Evolutionary conservation across 129 eudicot species (phyloP).

Genomic region (Deinandra increscens): DNA sequence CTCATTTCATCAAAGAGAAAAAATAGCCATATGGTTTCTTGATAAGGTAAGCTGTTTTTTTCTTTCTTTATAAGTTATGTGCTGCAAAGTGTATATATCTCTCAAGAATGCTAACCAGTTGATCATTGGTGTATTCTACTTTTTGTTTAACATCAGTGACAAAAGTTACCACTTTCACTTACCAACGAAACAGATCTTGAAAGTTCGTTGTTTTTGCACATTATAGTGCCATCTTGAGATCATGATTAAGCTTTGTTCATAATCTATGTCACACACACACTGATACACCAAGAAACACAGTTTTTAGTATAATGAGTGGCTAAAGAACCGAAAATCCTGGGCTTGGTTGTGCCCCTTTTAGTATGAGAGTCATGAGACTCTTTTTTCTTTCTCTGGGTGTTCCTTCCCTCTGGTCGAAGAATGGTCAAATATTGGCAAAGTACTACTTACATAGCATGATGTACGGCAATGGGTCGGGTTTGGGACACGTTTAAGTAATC

Average conservation of each 20-base stretch:
- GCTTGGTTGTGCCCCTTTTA: slow-evolving; percentile 6
- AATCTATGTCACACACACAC: slow-evolving; percentile 9
- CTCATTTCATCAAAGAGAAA: slow-evolving; percentile 51
- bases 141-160: slow-evolving; percentile 26
- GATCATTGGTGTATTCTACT: slow-evolving; percentile 28
- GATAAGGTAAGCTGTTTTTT: slow-evolving; percentile 16
- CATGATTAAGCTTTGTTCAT: slow-evolving; percentile 19
- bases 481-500: too few species aligned
- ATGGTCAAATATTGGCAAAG: slow-evolving; percentile 21
- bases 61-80: not conserved
- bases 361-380: slow-evolving; percentile 22
- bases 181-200: not conserved
- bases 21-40: slow-evolving; percentile 24
- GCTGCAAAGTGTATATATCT: slow-evolving; percentile 29
- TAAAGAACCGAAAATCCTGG: slow-evolving; percentile 24
- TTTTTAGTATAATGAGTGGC: slow-evolving; percentile 21
- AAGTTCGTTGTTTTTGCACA: slow-evolving; percentile 13
- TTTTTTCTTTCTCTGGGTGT: slow-evolving; percentile 9
- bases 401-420: slow-evolving; percentile 17
- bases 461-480: too few species aligned
- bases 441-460: slow-evolving; percentile 16
- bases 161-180: slow-evolving; percentile 26
- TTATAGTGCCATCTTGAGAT: not conserved
- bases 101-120: slow-evolving; percentile 31
- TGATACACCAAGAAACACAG: slow-evolving; percentile 19